These are phyloP conservation scores for Geotrichum bryndzae DNA, from an alignment of 1,139 yeast species.

Conservation along the genomic window DNA sequence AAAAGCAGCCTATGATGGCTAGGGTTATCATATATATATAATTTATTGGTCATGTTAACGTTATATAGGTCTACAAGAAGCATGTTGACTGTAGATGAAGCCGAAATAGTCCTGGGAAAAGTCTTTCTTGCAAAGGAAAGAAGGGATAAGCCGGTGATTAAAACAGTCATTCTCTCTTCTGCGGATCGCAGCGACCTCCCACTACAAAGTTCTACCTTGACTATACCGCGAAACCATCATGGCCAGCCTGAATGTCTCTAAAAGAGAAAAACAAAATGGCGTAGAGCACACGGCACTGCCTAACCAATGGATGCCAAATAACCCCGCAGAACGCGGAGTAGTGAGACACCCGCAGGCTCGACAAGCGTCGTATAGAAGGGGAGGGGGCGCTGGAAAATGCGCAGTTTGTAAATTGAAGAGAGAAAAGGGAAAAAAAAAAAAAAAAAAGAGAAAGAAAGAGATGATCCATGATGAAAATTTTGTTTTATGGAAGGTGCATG, in stretches of 20 bases:
- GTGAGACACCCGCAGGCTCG: background rate
- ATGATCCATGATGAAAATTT: background rate
- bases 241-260: background rate
- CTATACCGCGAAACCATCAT: background rate
- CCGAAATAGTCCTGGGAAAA: conserved; percentile 6
- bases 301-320: background rate
- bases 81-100: conserved; percentile 11
- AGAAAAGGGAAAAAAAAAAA: background rate
- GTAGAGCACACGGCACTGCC: background rate
- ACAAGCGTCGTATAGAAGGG: background rate
- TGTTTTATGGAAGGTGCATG: background rate
- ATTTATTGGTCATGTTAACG: too few relatives aligned
- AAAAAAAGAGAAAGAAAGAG: background rate
- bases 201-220: background rate
- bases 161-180: background rate
- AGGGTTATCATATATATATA: too few relatives aligned
- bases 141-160: conserved; percentile 8
- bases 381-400: background rate
- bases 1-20: too few relatives aligned
- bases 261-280: background rate
- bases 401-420: background rate
- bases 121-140: background rate
- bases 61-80: background rate
- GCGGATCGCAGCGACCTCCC: background rate
- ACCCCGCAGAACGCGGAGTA: background rate